Base-by-base conservation (phyloP, 257 asterid species). In the Ligustrum vulgare region DNA sequence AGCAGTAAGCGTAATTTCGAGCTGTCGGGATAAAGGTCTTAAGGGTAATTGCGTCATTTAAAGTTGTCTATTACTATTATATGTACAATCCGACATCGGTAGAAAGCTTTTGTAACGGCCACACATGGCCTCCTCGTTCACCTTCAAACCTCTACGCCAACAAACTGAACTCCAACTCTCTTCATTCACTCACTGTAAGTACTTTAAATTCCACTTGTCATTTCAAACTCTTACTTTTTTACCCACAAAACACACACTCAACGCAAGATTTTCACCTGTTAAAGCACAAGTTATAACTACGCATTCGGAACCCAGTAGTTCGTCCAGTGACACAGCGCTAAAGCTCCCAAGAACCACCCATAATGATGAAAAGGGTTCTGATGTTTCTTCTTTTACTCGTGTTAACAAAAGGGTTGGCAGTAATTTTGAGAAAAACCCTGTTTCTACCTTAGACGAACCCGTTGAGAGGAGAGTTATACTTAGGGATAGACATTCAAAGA, bases 111-210 rank as follows among this genome's bases (percentile, higher is more conserved):
- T 45, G 64, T 28, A 79, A 80, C 78, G 87, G 89, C 91, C 89
- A 78, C 79, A 58, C 25, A 86, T 86, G 87, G 85, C 84, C 78
- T 84, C 87, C 81, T 80, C 86, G 81, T 79, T 75, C 12, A 77
- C 85, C 78, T 82, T 88, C 83, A 82, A 83, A 77, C 85, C 85
- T 22, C 87, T 86, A 71, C 33, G 3, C 66, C 91, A 84, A 69
- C 86, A 82, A 72, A 71, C 84, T 79, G 91, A 82, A 43, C 83
- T 83, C 75, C 93, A 85, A 13, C 85, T 85, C 84, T 85, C 82
- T 69, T 79, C 88, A 51, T 80, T 79, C 72, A 78, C 82, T 70
- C 86, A 67, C 89, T 80, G 83, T 60, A 86, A 86, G 78, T 73
- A 70, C 69, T 86, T 80, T 80, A 85, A 78, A 11, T 82, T 82